Conservation (phyloP, 176 grass and related monocot genomes). For the Phyllostachys edulis region DNA sequence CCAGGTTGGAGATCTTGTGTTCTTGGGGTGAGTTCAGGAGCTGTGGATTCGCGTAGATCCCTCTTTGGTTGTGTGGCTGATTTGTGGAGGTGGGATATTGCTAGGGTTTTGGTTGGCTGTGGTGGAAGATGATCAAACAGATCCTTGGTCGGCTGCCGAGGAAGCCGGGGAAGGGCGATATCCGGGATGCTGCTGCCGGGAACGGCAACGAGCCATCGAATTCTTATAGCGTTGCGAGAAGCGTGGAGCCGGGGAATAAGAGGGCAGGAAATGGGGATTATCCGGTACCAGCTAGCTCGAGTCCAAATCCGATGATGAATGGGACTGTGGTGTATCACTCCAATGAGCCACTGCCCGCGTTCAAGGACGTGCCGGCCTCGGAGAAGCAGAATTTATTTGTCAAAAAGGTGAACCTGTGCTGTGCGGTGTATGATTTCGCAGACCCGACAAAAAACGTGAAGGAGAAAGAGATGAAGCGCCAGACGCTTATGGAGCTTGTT, state of each 20-base stretch:
- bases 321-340: slow-evolving; percentile 46
- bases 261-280: slow-evolving; percentile 54
- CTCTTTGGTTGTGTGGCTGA: neutral
- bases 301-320: slow-evolving; percentile 39
- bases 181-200: slow-evolving; percentile 49
- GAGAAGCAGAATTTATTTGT: slow-evolving; percentile 84
- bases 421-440: slow-evolving; percentile 62
- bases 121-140: slow-evolving; percentile 83
- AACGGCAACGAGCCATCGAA: slow-evolving; percentile 54
- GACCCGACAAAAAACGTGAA: slow-evolving; percentile 78
- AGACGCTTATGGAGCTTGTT: slow-evolving; percentile 81
- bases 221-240: slow-evolving; percentile 57
- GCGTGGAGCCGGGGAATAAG: slow-evolving; percentile 54
- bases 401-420: slow-evolving; percentile 81
- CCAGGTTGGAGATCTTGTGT: slow-evolving; percentile 37
- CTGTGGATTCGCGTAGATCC: slow-evolving; percentile 23
- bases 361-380: slow-evolving; percentile 74
- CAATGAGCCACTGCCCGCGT: slow-evolving; percentile 71
- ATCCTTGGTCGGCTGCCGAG: slow-evolving; percentile 80
- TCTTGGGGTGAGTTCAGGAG: slow-evolving; percentile 20
- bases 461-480: slow-evolving; percentile 87
- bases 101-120: slow-evolving; percentile 36
- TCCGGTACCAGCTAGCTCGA: slow-evolving; percentile 34
- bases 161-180: slow-evolving; percentile 76
- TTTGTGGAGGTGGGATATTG: slow-evolving; percentile 15